A percentile compares a stretch with the other conserved stretches of the same genome.
These are phyloP conservation scores for Trichosporon ovoides DNA, from an alignment of 1,284 basidiomycete species.

Conservation along the genomic window DNA sequence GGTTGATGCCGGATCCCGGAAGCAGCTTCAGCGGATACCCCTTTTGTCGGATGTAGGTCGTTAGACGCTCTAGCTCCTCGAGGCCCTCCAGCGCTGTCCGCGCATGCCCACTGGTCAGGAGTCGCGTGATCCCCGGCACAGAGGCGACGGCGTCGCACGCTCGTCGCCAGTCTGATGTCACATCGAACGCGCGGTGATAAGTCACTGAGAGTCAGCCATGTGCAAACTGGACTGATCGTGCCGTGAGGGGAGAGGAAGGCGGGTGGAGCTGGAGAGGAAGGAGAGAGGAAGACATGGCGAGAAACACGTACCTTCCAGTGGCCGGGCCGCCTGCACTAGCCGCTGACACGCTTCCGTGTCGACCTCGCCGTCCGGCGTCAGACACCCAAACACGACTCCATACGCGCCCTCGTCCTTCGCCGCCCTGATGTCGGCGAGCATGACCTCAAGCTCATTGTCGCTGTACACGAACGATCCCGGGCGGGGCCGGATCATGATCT, in stretches of 20 bases:
- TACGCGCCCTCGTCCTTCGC: conserved; percentile 51
- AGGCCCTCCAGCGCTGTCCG: conserved; percentile 19
- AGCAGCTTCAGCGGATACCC: conserved; percentile 48
- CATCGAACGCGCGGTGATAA: conserved; percentile 77
- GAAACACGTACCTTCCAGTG: conserved; percentile 57
- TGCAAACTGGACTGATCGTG: too few relatives aligned
- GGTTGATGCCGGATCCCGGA: conserved; percentile 27
- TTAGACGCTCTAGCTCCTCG: conserved; percentile 55
- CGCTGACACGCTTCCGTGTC: conserved; percentile 51
- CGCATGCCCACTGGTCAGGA: conserved; percentile 61
- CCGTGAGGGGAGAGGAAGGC: too few relatives aligned
- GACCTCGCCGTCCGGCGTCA: conserved; percentile 59
- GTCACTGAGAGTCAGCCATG: conserved; percentile 58
- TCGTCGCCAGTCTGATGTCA: conserved; percentile 57
- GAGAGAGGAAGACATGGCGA: too few relatives aligned
- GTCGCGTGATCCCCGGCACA: conserved; percentile 62
- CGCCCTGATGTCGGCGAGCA: conserved; percentile 62
- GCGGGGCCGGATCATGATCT: conserved; percentile 74
- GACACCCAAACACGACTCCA: conserved; percentile 66
- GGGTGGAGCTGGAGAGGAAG: neutral
- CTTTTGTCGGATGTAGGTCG: conserved; percentile 63
- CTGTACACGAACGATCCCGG: conserved; percentile 70
- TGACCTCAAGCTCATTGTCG: conserved; percentile 60
- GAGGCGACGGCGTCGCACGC: conserved; percentile 56
- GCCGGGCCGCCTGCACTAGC: conserved; percentile 57